Conservation (phyloP, 2,329 filamentous ascomycete species). For the Aureobasidium sp. region DNA sequence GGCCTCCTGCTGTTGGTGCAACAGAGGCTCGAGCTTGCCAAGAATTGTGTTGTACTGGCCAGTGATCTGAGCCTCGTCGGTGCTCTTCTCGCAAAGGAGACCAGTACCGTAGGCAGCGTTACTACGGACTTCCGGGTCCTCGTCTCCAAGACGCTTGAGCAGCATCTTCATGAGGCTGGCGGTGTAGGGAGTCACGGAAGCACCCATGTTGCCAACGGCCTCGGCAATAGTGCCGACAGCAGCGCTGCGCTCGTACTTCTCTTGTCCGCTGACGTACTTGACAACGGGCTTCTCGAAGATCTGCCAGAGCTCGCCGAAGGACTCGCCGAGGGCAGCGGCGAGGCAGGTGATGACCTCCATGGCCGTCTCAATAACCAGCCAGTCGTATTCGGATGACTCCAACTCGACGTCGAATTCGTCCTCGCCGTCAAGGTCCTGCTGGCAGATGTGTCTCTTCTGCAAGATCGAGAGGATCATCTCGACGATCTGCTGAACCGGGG, state of each 20-base stretch:
- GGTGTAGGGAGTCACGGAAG: constrained; percentile 74
- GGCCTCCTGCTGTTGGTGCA: constrained; percentile 62
- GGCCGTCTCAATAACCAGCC: constrained; percentile 90
- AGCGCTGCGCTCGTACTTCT: constrained; percentile 78
- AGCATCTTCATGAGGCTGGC: constrained; percentile 66
- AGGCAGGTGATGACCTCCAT: constrained; percentile 84
- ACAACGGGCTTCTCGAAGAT: constrained; percentile 88
- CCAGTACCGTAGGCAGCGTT: constrained; percentile 91
- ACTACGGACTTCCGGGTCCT: constrained; percentile 85
- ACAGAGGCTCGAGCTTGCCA: constrained; percentile 73
- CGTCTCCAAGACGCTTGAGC: constrained; percentile 77
- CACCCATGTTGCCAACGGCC: constrained; percentile 75
- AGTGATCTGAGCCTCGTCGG: constrained; percentile 62
- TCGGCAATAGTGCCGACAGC: constrained; percentile 89
- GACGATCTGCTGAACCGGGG: constrained; percentile 50
- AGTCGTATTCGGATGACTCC: constrained; percentile 92
- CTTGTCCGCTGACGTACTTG: constrained; percentile 77
- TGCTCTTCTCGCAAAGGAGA: constrained; percentile 72
- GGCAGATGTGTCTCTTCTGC: constrained; percentile 84
- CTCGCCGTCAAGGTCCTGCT: constrained; percentile 77
- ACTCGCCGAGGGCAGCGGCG: constrained; percentile 67
- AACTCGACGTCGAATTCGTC: constrained; percentile 60
- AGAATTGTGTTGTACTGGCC: constrained; percentile 70
- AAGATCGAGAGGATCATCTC: constrained; percentile 70
- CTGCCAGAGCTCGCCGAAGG: constrained; percentile 86